Evolutionary conservation across 371 early-diverging fungal species (phyloP), one percentile per base, ranked within the genome.

Genomic region (Apophysomyces variabilis): DNA sequence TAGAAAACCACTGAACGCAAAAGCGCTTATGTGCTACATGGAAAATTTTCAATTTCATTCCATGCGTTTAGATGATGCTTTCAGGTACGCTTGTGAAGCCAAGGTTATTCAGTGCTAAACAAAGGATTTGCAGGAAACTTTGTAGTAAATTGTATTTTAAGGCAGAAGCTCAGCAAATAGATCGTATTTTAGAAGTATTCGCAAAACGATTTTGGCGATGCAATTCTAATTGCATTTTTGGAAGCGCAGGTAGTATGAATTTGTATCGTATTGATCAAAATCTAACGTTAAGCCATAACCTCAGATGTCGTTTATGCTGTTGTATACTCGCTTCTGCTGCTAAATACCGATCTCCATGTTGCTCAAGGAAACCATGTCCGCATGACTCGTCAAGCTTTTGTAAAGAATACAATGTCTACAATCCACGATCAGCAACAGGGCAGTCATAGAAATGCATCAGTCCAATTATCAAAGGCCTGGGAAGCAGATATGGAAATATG

Each of bases 331-430:
- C 58, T 96, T 4, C 75, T 97, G 46, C 71, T 97, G 43, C 84
- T 97, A 3, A 97, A 97, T 76, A 97, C 98, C 0, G 98, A 97
- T 74, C 80, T 96, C 39, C 93, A 96, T 70, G 87, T 93, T 38
- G 94, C 93, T 14, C 89, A 90, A 68, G 83, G 83, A 9, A 88
- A 81, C 47, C 85, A 87, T 36, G 79, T 76, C 2, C 80, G 82
- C 39, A 90, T 90, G 88, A 83, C 87, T 1, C 72, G 82, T 16
- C 75, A 79, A 12, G 87, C 83, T 1, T 90, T 90, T 76, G 77
- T 90, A 16, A 80, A 79, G 38, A 87, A 89, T 39, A 87, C 88
- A 1, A 77, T 88, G 78, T 66, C 81, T 8, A 79, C 86, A 0
- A 78, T 88, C 32, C 64, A 69, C 37, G 81, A 85, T 21, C 85